Evolutionary conservation across 352 stramenopile species (phyloP).

Genomic region (Aphanomyces stellatus): DNA sequence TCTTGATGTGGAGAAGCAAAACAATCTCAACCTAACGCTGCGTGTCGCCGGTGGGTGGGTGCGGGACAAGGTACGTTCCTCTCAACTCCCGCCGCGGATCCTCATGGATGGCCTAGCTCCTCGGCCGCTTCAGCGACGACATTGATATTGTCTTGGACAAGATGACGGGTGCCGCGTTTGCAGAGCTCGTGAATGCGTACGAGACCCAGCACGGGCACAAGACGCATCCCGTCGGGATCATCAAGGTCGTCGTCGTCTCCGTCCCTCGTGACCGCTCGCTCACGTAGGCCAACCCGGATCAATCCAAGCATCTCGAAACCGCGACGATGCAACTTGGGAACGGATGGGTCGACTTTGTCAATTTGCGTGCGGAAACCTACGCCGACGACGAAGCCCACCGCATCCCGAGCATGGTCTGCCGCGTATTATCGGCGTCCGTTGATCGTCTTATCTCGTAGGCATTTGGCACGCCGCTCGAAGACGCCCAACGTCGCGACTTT

Average conservation of each 20-base stretch:
- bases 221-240: slow-evolving; percentile 47
- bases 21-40: slow-evolving; percentile 62
- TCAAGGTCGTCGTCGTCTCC: slow-evolving; percentile 27
- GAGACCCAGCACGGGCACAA: slow-evolving; percentile 44
- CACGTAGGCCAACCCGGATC: slow-evolving; percentile 61
- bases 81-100: no score
- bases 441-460: slow-evolving; percentile 19
- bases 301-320: slow-evolving; percentile 98
- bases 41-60: slow-evolving; percentile 98
- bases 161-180: slow-evolving; percentile 93
- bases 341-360: slow-evolving; percentile 97
- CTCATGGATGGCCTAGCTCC: slow-evolving; percentile 32
- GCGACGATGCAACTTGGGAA: slow-evolving; percentile 92
- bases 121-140: slow-evolving; percentile 82
- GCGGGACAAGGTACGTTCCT: slow-evolving; percentile 85
- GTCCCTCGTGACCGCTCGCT: no score
- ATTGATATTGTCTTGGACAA: slow-evolving; percentile 98
- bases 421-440: neutral
- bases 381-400: slow-evolving; percentile 44
- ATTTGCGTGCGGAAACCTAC: slow-evolving; percentile 96
- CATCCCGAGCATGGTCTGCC: slow-evolving; percentile 43
- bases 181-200: slow-evolving; percentile 61
- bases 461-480: slow-evolving; percentile 78
- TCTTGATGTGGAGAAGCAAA: slow-evolving; percentile 46
- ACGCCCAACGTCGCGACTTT: slow-evolving; percentile 91